Evolutionary conservation across 352 stramenopile genomes (phyloP).

Genomic region (Globisporangium takayamanum): DNA sequence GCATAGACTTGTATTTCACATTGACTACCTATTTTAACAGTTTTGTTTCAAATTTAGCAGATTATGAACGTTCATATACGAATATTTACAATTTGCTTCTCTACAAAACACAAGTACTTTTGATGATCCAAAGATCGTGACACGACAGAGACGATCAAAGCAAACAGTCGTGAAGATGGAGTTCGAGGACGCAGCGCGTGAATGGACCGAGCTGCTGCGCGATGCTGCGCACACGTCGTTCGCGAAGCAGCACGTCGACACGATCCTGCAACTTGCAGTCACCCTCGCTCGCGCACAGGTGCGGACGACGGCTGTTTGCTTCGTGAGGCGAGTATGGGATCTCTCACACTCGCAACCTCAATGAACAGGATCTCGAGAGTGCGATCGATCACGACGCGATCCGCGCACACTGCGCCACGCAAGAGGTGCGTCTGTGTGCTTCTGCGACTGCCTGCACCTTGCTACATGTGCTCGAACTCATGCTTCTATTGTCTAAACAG

Average conservation of each 20-base stretch:
- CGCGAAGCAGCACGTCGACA: constrained; percentile 20
- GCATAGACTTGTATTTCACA: not conserved
- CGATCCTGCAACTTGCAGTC: constrained; percentile 25
- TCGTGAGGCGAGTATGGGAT: not conserved
- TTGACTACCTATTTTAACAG: not conserved
- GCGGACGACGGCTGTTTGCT: not conserved
- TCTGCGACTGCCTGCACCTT: no score
- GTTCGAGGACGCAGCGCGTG: constrained; percentile 25
- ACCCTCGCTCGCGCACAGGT: constrained; percentile 20
- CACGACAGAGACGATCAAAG: not conserved
- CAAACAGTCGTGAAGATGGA: constrained; percentile 5
- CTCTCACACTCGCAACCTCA: not conserved
- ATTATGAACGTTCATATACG: no score
- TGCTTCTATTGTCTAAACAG: constrained; percentile 6
- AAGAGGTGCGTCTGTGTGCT: constrained; percentile 7
- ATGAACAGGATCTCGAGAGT: no score
- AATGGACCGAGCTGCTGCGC: constrained; percentile 39
- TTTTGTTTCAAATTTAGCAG: no score
- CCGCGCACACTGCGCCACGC: no score
- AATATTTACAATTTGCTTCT: no score
- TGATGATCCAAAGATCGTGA: not conserved
- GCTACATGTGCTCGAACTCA: no score
- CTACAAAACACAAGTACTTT: no score
- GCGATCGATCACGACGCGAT: no score
- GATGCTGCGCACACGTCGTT: constrained; percentile 19